Conservation (phyloP, 2,329 filamentous ascomycete species). For the Periconia sp. region DNA sequence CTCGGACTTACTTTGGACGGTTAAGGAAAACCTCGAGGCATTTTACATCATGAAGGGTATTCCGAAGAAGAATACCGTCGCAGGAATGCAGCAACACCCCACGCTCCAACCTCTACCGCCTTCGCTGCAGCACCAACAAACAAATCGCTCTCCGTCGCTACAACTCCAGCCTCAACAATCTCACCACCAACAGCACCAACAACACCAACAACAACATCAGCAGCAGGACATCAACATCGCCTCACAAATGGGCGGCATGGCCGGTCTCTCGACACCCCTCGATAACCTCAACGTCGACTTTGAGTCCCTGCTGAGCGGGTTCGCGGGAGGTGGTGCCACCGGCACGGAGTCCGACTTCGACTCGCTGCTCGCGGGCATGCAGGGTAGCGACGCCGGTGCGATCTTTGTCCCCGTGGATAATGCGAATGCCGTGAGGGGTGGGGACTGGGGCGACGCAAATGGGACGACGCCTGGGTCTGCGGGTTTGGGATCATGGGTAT, state of each 20-base stretch:
- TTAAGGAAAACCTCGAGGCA: conserved; percentile 42
- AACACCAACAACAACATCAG: not conserved
- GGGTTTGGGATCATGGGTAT: conserved; percentile 35
- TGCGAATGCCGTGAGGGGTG: conserved; percentile 1
- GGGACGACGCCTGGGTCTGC: conserved; percentile 29
- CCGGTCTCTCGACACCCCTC: conserved; percentile 22
- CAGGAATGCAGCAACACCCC: conserved; percentile 30
- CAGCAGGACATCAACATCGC: not conserved
- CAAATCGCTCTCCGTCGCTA: not conserved
- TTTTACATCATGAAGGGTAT: conserved; percentile 44
- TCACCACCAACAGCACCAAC: not conserved
- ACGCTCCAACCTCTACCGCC: conserved; percentile 25
- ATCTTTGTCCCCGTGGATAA: conserved; percentile 41
- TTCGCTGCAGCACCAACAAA: conserved; percentile 11
- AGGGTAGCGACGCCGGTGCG: conserved; percentile 27
- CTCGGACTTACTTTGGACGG: conserved; percentile 37
- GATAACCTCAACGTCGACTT: conserved; percentile 37
- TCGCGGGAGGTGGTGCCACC: conserved; percentile 14
- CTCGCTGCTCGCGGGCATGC: conserved; percentile 24
- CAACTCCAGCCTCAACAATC: not conserved
- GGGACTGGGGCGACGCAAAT: conserved; percentile 20
- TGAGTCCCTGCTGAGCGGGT: conserved; percentile 30
- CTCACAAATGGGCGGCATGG: not conserved
- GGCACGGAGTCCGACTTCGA: conserved; percentile 20
- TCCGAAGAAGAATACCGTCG: conserved; percentile 25